These are phyloP conservation scores for Botryococcus braunii DNA, from an alignment of 163 green algal genomes.

Conservation along the genomic window DNA sequence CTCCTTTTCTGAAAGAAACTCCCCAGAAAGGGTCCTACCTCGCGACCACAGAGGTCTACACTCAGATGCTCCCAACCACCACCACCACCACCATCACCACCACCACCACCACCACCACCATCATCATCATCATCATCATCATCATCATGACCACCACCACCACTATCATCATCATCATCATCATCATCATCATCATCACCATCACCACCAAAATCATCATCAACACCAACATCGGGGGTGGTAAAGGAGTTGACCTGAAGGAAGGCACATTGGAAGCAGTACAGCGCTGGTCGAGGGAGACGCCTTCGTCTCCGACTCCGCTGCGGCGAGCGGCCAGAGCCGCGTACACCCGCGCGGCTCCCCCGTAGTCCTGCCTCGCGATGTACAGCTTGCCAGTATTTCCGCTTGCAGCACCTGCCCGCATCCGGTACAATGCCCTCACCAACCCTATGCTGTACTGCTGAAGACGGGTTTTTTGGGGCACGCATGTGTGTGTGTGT, in stretches of 20 bases:
- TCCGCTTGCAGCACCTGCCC: constrained; percentile 40
- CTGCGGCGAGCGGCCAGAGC: constrained; percentile 42
- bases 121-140: neutral
- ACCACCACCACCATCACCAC: neutral
- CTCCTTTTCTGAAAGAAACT: no score
- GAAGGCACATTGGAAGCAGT: constrained; percentile 40
- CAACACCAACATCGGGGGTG: neutral
- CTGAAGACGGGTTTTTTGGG: no score
- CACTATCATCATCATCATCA: neutral
- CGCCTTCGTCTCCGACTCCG: constrained; percentile 32
- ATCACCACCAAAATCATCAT: neutral
- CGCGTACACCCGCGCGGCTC: constrained; percentile 50
- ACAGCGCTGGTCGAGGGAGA: constrained; percentile 49
- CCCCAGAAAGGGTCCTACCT: no score
- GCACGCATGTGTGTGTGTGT: no score
- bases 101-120: neutral
- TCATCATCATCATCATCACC: neutral
- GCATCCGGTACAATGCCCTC: no score
- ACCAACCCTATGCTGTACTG: no score
- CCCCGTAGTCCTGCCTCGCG: constrained; percentile 28
- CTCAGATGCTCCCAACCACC: no score
- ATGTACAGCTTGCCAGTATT: constrained; percentile 60
- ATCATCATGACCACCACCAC: neutral
- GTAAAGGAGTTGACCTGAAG: constrained; percentile 33
- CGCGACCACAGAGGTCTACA: no score